A percentile compares a stretch with the other conserved stretches of the same genome.
Evolutionary conservation across 495 filamentous ascomycete species (phyloP).

Genomic region (Pseudomonodictys pantanalensis): DNA sequence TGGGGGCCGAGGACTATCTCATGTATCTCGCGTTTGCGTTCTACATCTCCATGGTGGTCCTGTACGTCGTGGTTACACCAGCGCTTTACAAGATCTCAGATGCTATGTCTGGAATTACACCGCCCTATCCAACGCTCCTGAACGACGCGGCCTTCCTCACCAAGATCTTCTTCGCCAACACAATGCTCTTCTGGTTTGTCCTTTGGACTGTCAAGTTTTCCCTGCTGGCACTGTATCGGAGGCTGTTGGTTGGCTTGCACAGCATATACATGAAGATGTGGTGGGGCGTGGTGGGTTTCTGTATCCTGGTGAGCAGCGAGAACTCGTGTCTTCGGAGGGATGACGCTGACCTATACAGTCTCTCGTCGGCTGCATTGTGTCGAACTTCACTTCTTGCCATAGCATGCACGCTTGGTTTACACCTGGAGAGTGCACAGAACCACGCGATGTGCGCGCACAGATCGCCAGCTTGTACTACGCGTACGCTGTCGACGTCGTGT

Average conservation of each 20-base stretch:
- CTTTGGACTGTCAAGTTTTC: slow-evolving; percentile 51
- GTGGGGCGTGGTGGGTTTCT: slow-evolving; percentile 44
- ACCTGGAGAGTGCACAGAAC: slow-evolving; percentile 38
- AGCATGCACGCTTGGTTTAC: slow-evolving; percentile 46
- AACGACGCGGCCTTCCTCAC: slow-evolving; percentile 36
- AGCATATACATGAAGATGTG: slow-evolving; percentile 37
- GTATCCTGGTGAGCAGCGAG: slow-evolving; percentile 29
- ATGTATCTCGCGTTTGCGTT: slow-evolving; percentile 36
- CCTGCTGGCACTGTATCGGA: slow-evolving; percentile 46
- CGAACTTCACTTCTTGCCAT: slow-evolving; percentile 42
- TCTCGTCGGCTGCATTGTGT: slow-evolving; percentile 42
- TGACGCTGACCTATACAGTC: too few species aligned
- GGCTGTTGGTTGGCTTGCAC: slow-evolving; percentile 40
- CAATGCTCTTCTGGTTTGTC: slow-evolving; percentile 46
- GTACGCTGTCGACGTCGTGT: slow-evolving; percentile 45
- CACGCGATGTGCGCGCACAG: slow-evolving; percentile 40
- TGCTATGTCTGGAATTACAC: slow-evolving; percentile 14
- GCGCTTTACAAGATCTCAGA: slow-evolving; percentile 34
- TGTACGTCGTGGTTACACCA: slow-evolving; percentile 43
- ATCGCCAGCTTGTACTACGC: slow-evolving; percentile 46
- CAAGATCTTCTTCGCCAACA: slow-evolving; percentile 46
- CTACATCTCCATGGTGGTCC: slow-evolving; percentile 39
- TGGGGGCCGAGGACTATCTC: slow-evolving; percentile 40
- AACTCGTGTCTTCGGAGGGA: too few species aligned
- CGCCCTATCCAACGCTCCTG: slow-evolving; percentile 31